Conservation (phyloP, 2,329 filamentous ascomycete genomes). For the Fusarium sp. region DNA sequence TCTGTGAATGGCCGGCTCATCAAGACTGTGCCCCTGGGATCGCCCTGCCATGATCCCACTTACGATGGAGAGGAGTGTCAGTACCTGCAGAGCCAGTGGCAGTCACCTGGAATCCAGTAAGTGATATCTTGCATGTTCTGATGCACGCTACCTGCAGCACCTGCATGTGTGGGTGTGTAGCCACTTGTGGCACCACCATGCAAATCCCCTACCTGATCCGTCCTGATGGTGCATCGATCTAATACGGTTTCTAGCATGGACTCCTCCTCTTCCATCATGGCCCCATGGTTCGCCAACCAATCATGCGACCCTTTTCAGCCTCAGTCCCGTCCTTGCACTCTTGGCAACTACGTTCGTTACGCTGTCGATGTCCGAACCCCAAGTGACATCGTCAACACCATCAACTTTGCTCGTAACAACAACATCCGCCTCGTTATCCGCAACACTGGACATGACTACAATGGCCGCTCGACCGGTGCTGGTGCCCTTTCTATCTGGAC, state of each 20-base stretch:
- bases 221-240: background rate
- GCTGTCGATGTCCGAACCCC: conserved; percentile 49
- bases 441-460: conserved; percentile 49
- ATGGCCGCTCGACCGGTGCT: conserved; percentile 53
- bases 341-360: conserved; percentile 58
- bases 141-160: background rate
- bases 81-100: conserved; percentile 51
- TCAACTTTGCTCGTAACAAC: conserved; percentile 53
- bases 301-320: conserved; percentile 54
- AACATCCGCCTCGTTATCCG: conserved; percentile 52
- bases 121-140: conserved; percentile 13
- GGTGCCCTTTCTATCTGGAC: conserved; percentile 56
- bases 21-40: conserved; percentile 63
- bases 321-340: conserved; percentile 52
- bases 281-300: conserved; percentile 52
- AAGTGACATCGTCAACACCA: conserved; percentile 47
- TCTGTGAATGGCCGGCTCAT: conserved; percentile 64
- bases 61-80: conserved; percentile 60
- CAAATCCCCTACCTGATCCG: background rate
- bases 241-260: conserved; percentile 41
- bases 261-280: conserved; percentile 56
- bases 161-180: background rate
- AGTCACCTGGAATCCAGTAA: conserved; percentile 51
- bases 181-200: background rate
- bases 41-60: conserved; percentile 61